phyloP scores from a whole-genome alignment of 352 stramenopile species.

The Phytophthora podocarpi region DNA sequence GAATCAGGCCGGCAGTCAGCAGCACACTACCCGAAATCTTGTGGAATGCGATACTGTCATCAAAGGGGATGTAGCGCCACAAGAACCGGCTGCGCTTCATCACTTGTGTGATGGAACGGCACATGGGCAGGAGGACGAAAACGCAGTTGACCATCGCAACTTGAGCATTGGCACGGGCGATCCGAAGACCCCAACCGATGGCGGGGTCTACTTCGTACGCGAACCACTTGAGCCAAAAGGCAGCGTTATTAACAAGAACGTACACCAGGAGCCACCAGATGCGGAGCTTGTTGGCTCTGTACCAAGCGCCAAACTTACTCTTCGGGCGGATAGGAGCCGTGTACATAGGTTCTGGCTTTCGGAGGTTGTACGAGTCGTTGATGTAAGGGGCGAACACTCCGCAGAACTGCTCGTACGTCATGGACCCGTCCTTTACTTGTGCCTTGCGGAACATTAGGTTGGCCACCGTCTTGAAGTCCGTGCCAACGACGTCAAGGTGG shows the following conservation, averaged over 20 bases:
- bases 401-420: conserved; percentile 77
- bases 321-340: conserved; percentile 37
- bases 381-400: conserved; percentile 77
- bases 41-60: conserved; percentile 83
- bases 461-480: conserved; percentile 67
- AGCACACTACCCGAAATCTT: conserved; percentile 73
- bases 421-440: conserved; percentile 54
- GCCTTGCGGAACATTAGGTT: conserved; percentile 77
- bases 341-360: conserved; percentile 41
- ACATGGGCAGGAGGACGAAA: conserved; percentile 83
- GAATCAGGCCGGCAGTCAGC: conserved; percentile 60
- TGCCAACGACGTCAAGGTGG: conserved; percentile 77
- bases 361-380: conserved; percentile 56
- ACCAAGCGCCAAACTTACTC: conserved; percentile 71
- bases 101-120: conserved; percentile 73
- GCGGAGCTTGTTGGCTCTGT: conserved; percentile 72
- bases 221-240: conserved; percentile 80
- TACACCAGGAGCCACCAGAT: conserved; percentile 86
- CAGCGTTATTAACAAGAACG: conserved; percentile 63
- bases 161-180: conserved; percentile 75
- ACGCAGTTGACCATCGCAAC: conserved; percentile 80
- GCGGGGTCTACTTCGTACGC: conserved; percentile 76
- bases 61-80: conserved; percentile 81
- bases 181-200: conserved; percentile 72
- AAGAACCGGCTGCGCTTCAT: conserved; percentile 69